A percentile compares a stretch with the other conserved stretches of the same genome.
Evolutionary conservation across 2,329 filamentous ascomycete genomes (phyloP).

Genomic region (Arthrocladium fulminans): DNA sequence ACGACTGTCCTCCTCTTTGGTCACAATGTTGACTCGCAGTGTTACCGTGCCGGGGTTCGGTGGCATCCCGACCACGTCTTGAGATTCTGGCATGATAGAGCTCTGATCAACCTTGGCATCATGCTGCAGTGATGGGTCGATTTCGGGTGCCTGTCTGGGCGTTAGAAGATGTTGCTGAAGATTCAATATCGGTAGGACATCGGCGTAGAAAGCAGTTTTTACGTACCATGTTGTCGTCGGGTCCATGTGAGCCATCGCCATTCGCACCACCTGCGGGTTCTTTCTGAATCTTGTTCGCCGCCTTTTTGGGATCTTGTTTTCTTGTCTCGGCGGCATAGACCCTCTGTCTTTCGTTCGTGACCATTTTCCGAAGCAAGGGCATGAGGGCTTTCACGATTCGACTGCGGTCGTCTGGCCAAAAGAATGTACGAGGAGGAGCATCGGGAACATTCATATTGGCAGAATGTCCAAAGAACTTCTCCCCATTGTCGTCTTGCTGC

Average conservation of each 20-base stretch:
- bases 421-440: conserved; percentile 37
- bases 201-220: not conserved
- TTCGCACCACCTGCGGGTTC: not conserved
- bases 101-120: not conserved
- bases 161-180: not conserved
- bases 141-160: conserved; percentile 3
- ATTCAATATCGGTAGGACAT: not conserved
- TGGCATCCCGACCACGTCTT: not conserved
- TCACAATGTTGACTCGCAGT: conserved; percentile 21
- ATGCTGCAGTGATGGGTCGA: conserved; percentile 14
- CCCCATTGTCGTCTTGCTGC: conserved; percentile 41
- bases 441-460: conserved; percentile 25
- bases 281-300: conserved; percentile 3
- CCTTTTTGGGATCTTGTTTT: conserved; percentile 33
- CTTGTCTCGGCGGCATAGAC: conserved; percentile 50
- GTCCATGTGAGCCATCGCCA: conserved; percentile 5
- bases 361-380: conserved; percentile 49
- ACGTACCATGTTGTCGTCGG: conserved; percentile 7
- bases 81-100: not conserved
- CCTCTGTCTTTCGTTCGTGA: conserved; percentile 51
- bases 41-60: conserved; percentile 10
- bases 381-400: conserved; percentile 51
- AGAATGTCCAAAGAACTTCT: conserved; percentile 39
- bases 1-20: conserved; percentile 15
- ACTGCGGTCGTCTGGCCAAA: conserved; percentile 48